Conservation (phyloP, 2,329 filamentous ascomycete species). For the Stenocarpella maydis region DNA sequence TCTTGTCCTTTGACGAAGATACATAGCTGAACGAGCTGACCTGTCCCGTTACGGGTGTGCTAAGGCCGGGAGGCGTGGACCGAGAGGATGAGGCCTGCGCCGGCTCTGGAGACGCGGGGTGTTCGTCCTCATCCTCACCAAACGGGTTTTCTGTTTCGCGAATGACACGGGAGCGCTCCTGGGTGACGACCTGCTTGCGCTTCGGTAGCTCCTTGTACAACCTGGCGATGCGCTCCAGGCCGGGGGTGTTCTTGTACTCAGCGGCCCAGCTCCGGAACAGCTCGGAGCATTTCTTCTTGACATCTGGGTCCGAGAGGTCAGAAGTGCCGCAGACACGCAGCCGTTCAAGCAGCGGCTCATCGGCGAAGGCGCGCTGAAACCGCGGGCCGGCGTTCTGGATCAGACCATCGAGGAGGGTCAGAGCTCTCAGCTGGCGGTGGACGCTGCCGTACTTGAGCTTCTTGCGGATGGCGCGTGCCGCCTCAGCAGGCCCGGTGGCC, state of each 20-base stretch:
- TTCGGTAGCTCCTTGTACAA: constrained; percentile 77
- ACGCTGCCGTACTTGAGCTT: constrained; percentile 97
- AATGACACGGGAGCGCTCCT: constrained; percentile 83
- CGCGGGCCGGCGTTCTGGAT: constrained; percentile 92
- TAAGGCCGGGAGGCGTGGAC: constrained; percentile 30
- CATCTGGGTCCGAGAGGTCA: constrained; percentile 81
- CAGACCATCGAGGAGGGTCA: constrained; percentile 88
- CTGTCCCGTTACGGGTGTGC: constrained; percentile 40
- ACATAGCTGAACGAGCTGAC: constrained; percentile 53
- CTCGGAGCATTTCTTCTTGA: constrained; percentile 87
- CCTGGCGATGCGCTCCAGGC: constrained; percentile 79
- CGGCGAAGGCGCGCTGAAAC: constrained; percentile 87
- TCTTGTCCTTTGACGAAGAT: constrained; percentile 53
- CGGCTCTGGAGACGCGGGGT: constrained; percentile 43
- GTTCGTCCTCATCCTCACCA: constrained; percentile 70
- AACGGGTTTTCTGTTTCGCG: constrained; percentile 81
- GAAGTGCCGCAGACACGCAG: constrained; percentile 88
- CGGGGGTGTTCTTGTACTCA: constrained; percentile 81
- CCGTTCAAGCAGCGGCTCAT: constrained; percentile 91
- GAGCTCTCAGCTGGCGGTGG: constrained; percentile 89
- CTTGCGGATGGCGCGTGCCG: constrained; percentile 91
- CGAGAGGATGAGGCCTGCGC: constrained; percentile 42
- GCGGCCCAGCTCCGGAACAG: constrained; percentile 88
- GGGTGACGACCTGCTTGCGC: constrained; percentile 75
- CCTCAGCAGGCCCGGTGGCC: constrained; percentile 84